Conservation (phyloP, 768 basidiomycete species). For the Mycena capillaripes region DNA sequence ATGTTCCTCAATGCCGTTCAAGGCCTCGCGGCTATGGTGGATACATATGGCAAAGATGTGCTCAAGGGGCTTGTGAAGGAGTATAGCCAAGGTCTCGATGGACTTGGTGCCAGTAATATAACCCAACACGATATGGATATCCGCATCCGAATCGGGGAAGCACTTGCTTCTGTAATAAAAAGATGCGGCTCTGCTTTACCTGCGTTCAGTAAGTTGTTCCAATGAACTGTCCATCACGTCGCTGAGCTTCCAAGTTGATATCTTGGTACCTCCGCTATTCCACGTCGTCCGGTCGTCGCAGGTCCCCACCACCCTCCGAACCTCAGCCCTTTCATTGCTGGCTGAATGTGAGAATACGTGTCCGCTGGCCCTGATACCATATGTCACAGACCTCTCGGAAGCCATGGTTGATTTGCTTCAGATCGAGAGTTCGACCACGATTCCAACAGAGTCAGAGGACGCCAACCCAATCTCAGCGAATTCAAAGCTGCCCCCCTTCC, state of each 20-base stretch:
- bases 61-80: conserved; percentile 74
- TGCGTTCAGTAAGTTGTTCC: conserved; percentile 67
- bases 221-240: not conserved
- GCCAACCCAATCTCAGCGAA: conserved; percentile 69
- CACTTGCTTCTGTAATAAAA: conserved; percentile 81
- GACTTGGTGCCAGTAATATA: conserved; percentile 59
- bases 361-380: conserved; percentile 72
- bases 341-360: conserved; percentile 79
- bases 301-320: conserved; percentile 81
- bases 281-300: conserved; percentile 68
- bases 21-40: conserved; percentile 89
- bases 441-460: conserved; percentile 51
- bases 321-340: conserved; percentile 72
- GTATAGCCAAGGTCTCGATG: conserved; percentile 71
- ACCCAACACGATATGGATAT: conserved; percentile 79
- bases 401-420: conserved; percentile 86
- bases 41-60: conserved; percentile 81
- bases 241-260: conserved; percentile 62
- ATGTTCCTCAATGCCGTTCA: conserved; percentile 94
- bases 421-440: conserved; percentile 62
- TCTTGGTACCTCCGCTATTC: conserved; percentile 82
- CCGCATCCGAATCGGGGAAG: conserved; percentile 87
- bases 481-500: conserved; percentile 81
- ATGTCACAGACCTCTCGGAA: conserved; percentile 70
- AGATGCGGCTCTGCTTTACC: conserved; percentile 79